Base-by-base conservation (phyloP, 768 basidiomycete species). In the Russula griseocarnosa region DNA sequence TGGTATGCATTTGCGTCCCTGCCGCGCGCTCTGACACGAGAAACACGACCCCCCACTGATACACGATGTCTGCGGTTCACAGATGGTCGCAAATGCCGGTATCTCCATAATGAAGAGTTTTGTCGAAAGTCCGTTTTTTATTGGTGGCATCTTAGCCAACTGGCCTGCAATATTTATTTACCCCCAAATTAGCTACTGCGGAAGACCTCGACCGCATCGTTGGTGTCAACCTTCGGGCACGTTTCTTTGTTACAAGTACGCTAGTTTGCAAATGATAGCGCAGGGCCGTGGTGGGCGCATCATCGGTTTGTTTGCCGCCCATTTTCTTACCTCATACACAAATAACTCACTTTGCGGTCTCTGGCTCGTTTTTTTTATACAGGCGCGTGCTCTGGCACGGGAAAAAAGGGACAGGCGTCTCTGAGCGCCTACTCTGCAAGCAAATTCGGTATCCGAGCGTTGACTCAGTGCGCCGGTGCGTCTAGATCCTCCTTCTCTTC, bases 391-490 rank as follows among this genome's bases (percentile, higher is more conserved):
- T 58, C 54, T 13, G 46, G 26, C 20, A 30, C 63, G 26, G 47
- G 61, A 2, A 58, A 56, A 62, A 28, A 61, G 46, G 63, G 44
- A 36, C 58, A 63, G 34, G 66, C 62, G 54, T 30, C 59, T 26
- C 22, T 68, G 9, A 18, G 63, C 50, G 69, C 73, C 2, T 77
- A 76, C 53, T 61, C 60, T 26, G 72, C 73, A 3, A 70, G 71
- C 14, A 77, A 77, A 59, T 75, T 74, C 47, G 74, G 63, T 18
- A 65, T 75, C 52, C 65, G 74, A 5, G 74, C 67, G 2, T 49
- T 75, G 28, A 75, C 73, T 8, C 73, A 74, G 36, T 51, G 44
- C 54, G 67, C 68, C 6, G 67, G 67, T 64, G 47, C n/a, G 65
- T 55, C n/a, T 10, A n/a, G 14, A 9, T 49, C 52, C 18, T 18